Percentiles rank a stretch among this genome's conserved stretches.
Evolutionary conservation across 1,139 yeast species (phyloP).

Genomic region (Trichomonascaceae sp.): DNA sequence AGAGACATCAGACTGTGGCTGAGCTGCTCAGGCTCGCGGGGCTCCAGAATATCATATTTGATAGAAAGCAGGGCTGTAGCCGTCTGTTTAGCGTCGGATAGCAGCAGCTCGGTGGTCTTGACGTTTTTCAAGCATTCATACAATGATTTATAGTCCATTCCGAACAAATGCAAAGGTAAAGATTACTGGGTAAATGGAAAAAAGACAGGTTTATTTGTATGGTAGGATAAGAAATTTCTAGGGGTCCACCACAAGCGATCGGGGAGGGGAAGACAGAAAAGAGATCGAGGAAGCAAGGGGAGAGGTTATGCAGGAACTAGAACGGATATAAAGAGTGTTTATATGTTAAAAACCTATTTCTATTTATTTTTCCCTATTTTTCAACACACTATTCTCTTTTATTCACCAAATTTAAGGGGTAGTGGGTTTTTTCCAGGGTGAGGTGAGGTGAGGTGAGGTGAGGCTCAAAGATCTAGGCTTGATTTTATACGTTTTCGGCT

Average conservation of each 20-base stretch:
- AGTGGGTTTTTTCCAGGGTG: neutral
- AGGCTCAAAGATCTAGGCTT: neutral
- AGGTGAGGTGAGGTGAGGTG: neutral
- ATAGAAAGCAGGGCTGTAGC: conserved; percentile 28
- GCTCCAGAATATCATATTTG: conserved; percentile 28
- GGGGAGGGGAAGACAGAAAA: neutral
- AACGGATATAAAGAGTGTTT: too few species aligned
- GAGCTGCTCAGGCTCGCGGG: conserved; percentile 21
- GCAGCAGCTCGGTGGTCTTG: conserved; percentile 23
- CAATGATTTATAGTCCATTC: conserved; percentile 22
- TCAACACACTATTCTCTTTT: neutral
- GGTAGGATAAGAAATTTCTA: neutral
- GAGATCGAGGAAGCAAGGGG: neutral
- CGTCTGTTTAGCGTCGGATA: conserved; percentile 26
- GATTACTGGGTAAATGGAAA: too few species aligned
- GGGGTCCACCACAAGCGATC: neutral
- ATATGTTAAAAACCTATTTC: too few species aligned
- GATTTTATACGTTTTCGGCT: neutral
- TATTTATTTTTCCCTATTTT: too few species aligned
- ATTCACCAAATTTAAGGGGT: neutral
- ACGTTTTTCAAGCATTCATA: conserved; percentile 23
- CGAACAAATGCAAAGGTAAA: neutral
- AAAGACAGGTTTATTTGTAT: neutral
- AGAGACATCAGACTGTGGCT: conserved; percentile 25
- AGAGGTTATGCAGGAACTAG: too few species aligned